Conservation (phyloP, 2,329 filamentous ascomycete genomes). For the Botrytis paeoniae region DNA sequence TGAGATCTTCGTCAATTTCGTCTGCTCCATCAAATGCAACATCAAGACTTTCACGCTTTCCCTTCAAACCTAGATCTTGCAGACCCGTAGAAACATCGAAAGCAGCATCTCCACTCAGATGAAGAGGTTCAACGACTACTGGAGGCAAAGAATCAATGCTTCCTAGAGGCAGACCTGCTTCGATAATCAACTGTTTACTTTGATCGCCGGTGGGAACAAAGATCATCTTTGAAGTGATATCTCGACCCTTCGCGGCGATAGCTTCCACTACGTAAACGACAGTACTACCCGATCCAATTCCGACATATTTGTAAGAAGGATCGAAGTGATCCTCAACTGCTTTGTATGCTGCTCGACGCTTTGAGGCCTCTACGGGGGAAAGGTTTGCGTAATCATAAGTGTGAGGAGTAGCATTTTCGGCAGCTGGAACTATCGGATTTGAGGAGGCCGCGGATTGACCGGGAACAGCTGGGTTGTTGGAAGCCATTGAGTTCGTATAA, state of each 20-base stretch:
- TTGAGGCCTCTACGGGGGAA: constrained; percentile 64
- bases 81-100: constrained; percentile 60
- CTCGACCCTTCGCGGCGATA: constrained; percentile 60
- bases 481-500: constrained; percentile 8
- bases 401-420: constrained; percentile 25
- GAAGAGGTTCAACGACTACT: constrained; percentile 29
- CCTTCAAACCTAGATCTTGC: constrained; percentile 38
- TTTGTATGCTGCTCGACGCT: constrained; percentile 69
- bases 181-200: constrained; percentile 79
- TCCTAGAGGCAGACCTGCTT: constrained; percentile 73
- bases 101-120: constrained; percentile 51
- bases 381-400: constrained; percentile 22
- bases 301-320: constrained; percentile 60
- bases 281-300: constrained; percentile 78
- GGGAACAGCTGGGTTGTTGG: constrained; percentile 14
- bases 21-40: constrained; percentile 96
- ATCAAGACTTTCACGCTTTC: constrained; percentile 60
- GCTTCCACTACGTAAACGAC: constrained; percentile 84
- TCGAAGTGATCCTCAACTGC: constrained; percentile 72
- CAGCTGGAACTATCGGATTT: constrained; percentile 18
- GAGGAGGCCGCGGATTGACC: constrained; percentile 26
- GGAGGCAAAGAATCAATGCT: constrained; percentile 39
- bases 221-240: constrained; percentile 61
- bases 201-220: constrained; percentile 86
- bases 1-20: constrained; percentile 90